A percentile compares a stretch with the other conserved stretches of the same genome.
These are phyloP conservation scores for Eimeria mitis DNA, from an alignment of 169 alveolate genomes.

Conservation along the genomic window DNA sequence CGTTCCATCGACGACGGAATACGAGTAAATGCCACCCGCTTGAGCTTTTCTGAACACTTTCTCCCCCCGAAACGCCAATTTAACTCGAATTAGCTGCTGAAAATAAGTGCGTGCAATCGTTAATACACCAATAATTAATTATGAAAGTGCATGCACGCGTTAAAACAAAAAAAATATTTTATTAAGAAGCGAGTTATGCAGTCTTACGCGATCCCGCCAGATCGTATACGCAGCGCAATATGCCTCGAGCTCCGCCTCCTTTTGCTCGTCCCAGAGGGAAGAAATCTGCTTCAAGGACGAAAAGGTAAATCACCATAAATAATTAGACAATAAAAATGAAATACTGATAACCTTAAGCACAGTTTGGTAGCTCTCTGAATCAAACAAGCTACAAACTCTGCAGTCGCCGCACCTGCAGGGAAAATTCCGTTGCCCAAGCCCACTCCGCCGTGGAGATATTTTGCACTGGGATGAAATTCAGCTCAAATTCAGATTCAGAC, in stretches of 20 bases:
- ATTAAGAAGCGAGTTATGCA: neutral
- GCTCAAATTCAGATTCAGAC: neutral
- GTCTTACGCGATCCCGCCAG: neutral
- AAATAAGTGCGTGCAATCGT: neutral
- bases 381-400: neutral
- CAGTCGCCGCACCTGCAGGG: neutral
- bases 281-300: constrained; percentile 2
- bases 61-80: neutral
- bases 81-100: neutral
- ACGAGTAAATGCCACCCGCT: neutral
- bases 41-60: neutral
- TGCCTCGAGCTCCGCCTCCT: constrained; percentile 7
- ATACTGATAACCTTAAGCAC: neutral
- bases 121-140: too few relatives aligned
- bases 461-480: neutral
- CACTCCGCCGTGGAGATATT: neutral
- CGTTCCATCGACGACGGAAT: too few relatives aligned
- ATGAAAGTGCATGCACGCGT: neutral
- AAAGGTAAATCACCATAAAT: neutral
- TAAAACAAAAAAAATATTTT: neutral
- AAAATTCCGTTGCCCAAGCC: constrained; percentile 65
- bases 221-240: neutral
- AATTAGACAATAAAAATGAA: neutral
- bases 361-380: neutral
- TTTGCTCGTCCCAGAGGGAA: constrained; percentile 6